Percentiles rank a stretch among this genome's conserved stretches.
Evolutionary conservation across 768 basidiomycete genomes (phyloP).

Genomic region (Rhizopogon vinicolor): DNA sequence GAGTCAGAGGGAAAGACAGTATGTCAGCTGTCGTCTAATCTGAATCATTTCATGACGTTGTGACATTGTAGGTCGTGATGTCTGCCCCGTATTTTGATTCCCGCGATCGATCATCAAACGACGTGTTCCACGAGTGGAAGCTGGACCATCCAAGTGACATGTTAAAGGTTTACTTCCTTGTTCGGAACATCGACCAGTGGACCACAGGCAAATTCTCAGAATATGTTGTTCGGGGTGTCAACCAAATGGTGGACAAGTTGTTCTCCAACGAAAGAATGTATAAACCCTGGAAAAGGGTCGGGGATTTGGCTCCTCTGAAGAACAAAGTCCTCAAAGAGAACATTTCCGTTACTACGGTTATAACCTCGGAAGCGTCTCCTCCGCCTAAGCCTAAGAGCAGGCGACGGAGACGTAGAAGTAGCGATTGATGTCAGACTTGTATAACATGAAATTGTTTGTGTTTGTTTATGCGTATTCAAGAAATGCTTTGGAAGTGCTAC

Average conservation of each 20-base stretch:
- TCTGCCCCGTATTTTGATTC: slow-evolving; percentile 43
- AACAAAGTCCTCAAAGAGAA: slow-evolving; percentile 32
- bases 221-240: slow-evolving; percentile 35
- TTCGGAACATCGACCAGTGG: slow-evolving; percentile 52
- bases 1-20: slow-evolving; percentile 31
- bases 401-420: slow-evolving; percentile 26
- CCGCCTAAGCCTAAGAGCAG: slow-evolving; percentile 24
- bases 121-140: slow-evolving; percentile 45
- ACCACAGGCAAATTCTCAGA: slow-evolving; percentile 39
- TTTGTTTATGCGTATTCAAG: slow-evolving; percentile 8
- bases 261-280: slow-evolving; percentile 28
- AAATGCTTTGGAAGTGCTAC: slow-evolving; percentile 8
- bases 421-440: slow-evolving; percentile 8
- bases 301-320: slow-evolving; percentile 21
- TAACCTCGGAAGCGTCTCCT: slow-evolving; percentile 19
- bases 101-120: slow-evolving; percentile 11
- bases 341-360: slow-evolving; percentile 18
- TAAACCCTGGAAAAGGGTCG: slow-evolving; percentile 46
- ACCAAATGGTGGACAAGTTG: slow-evolving; percentile 31
- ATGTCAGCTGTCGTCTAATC: slow-evolving; percentile 12
- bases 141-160: slow-evolving; percentile 41
- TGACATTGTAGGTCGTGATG: slow-evolving; percentile 34
- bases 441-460: background rate
- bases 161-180: slow-evolving; percentile 43
- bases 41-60: background rate